Conservation (phyloP, 1,284 basidiomycete genomes). For the Rhizoctonia solani region DNA sequence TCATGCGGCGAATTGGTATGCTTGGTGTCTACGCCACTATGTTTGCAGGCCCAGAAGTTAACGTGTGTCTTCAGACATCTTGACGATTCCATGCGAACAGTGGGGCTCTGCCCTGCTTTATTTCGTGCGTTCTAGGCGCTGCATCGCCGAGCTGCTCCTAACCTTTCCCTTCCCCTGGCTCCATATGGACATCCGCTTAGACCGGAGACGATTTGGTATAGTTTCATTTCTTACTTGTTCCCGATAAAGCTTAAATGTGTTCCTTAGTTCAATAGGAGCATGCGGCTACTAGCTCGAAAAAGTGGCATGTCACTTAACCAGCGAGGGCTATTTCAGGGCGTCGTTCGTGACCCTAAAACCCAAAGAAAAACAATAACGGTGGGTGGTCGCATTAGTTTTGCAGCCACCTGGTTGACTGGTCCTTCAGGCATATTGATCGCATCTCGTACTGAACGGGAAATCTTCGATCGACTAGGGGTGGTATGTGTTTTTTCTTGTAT, state of each 20-base stretch:
- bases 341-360: slow-evolving; percentile 70
- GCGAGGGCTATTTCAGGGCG: slow-evolving; percentile 70
- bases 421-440: slow-evolving; percentile 72
- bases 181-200: slow-evolving; percentile 24
- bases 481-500: background rate
- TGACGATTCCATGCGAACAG: slow-evolving; percentile 74
- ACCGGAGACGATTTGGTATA: slow-evolving; percentile 78
- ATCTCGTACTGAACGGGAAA: slow-evolving; percentile 81
- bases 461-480: slow-evolving; percentile 70
- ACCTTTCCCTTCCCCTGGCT: background rate
- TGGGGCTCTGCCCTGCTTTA: slow-evolving; percentile 86
- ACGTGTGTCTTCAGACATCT: slow-evolving; percentile 54
- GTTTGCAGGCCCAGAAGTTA: slow-evolving; percentile 4
- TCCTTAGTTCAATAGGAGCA: slow-evolving; percentile 84
- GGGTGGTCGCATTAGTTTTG: slow-evolving; percentile 40
- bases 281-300: slow-evolving; percentile 80
- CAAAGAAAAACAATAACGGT: slow-evolving; percentile 67
- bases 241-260: background rate
- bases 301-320: slow-evolving; percentile 88
- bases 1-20: slow-evolving; percentile 75
- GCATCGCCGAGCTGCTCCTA: too few relatives aligned
- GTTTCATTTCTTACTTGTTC: slow-evolving; percentile 32
- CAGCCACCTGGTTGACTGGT: background rate
- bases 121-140: slow-evolving; percentile 60
- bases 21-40: slow-evolving; percentile 7